These are phyloP conservation scores for Microstegium vimineum DNA, from an alignment of 176 grass and related monocot genomes.

Conservation along the genomic window DNA sequence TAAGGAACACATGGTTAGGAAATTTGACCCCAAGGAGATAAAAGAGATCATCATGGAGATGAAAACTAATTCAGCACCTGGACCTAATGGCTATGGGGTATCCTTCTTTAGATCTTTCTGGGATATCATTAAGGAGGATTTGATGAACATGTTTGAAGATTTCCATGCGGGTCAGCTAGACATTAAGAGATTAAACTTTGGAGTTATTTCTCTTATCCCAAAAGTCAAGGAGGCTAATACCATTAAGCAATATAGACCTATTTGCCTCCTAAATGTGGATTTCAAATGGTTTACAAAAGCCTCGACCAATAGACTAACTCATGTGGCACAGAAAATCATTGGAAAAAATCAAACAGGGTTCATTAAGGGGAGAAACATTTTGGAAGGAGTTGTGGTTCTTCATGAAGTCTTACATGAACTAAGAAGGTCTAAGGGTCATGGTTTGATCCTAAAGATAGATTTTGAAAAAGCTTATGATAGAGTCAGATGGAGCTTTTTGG, in stretches of 20 bases:
- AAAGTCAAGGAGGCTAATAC: neutral
- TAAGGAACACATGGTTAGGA: no score
- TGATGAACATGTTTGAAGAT: accelerated
- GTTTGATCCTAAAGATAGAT: neutral
- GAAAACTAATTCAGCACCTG: neutral
- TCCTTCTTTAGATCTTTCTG: neutral
- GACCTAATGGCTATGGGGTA: neutral
- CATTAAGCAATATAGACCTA: neutral
- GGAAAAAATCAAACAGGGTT: accelerated
- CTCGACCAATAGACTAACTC: accelerated
- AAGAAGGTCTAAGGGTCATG: no score
- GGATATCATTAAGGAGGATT: accelerated
- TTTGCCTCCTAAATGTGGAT: neutral
- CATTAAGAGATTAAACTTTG: neutral
- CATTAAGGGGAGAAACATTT: no score
- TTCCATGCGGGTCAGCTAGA: accelerated
- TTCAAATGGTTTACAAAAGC: neutral
- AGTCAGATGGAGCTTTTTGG: no score
- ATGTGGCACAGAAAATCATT: accelerated
- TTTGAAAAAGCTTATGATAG: no score
- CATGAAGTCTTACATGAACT: neutral
- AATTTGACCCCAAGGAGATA: no score
- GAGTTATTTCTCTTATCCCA: accelerated
- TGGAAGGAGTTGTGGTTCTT: neutral
- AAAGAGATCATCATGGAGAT: accelerated